These are phyloP conservation scores for Endocladia muricata DNA, from an alignment of 31 red algal genomes.

Conservation along the genomic window DNA sequence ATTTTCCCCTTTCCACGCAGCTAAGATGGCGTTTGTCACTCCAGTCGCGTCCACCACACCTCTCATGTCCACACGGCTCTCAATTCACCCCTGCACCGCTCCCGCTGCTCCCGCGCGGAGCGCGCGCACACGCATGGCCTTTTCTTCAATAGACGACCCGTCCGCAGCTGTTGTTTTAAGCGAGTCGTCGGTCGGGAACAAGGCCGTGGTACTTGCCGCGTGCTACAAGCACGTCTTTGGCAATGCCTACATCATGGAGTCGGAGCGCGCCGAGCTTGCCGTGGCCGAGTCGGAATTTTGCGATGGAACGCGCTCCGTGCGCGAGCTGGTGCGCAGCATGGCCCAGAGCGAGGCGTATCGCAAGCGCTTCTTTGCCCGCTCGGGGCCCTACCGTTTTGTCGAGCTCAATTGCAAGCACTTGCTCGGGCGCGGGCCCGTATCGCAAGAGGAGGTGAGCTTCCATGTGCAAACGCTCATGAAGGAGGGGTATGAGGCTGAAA, in stretches of 20 bases:
- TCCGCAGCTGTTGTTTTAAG: not conserved
- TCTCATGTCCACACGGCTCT: not conserved
- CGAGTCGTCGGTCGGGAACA: slow-evolving; percentile 6
- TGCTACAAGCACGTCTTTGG: slow-evolving; percentile 55
- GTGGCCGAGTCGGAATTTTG: slow-evolving; percentile 30
- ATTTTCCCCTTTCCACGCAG: no score
- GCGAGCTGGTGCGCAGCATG: slow-evolving; percentile 33
- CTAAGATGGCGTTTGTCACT: slow-evolving; percentile 34
- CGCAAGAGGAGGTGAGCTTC: slow-evolving; percentile 27
- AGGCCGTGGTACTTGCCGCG: not conserved
- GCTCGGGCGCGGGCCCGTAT: slow-evolving; percentile 23
- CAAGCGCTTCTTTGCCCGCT: slow-evolving; percentile 45
- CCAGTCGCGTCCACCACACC: not conserved
- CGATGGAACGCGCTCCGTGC: not conserved
- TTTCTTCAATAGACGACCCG: slow-evolving; percentile 58
- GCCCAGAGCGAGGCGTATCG: slow-evolving; percentile 29
- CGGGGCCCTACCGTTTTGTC: slow-evolving; percentile 46
- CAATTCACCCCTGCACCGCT: not conserved
- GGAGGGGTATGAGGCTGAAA: slow-evolving; percentile 43
- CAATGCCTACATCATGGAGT: slow-evolving; percentile 53
- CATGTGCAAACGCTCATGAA: slow-evolving; percentile 44
- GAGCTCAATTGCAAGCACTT: slow-evolving; percentile 58
- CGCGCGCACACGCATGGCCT: slow-evolving; percentile 22
- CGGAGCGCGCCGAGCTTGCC: slow-evolving; percentile 29
- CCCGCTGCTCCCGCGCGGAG: not conserved